Evolutionary conservation across 495 filamentous ascomycete genomes (phyloP).

Genomic region (Pseudoneurospora amorphoporcata): DNA sequence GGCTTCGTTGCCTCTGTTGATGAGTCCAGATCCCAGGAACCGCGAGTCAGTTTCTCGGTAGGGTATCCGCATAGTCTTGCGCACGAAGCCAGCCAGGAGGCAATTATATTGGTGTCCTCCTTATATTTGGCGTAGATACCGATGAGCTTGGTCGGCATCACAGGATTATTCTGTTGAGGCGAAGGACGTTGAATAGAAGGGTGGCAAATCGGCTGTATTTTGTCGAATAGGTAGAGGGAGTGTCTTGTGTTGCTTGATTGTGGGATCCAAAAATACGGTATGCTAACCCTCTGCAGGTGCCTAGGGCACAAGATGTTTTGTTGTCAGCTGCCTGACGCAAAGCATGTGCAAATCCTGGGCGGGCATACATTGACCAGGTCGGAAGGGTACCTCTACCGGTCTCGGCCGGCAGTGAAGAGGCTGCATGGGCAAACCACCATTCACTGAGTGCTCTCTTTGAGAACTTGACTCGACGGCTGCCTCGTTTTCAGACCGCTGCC

Average conservation of each 20-base stretch:
- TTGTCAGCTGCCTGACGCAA: background rate
- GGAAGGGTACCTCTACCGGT: background rate
- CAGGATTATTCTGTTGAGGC: background rate
- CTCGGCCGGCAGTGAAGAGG: background rate
- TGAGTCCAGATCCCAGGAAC: background rate
- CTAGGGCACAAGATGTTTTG: background rate
- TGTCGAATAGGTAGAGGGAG: background rate
- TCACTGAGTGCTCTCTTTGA: background rate
- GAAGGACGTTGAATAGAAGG: background rate
- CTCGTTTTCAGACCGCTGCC: background rate
- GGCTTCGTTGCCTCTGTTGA: background rate
- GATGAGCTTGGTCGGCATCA: conserved; percentile 14
- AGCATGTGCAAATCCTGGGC: background rate
- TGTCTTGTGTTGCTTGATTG: background rate
- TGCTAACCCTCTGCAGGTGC: background rate
- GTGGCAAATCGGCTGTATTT: background rate
- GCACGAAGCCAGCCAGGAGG: conserved; percentile 39
- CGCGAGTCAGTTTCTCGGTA: conserved; percentile 3
- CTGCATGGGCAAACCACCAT: background rate
- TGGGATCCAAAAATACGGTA: background rate
- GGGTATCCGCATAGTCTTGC: conserved; percentile 30
- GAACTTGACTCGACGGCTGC: background rate
- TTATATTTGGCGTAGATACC: conserved; percentile 40
- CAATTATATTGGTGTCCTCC: conserved; percentile 36
- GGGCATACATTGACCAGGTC: background rate